phyloP scores from a whole-genome alignment of 352 stramenopile genomes.

The Globisporangium nunn region DNA sequence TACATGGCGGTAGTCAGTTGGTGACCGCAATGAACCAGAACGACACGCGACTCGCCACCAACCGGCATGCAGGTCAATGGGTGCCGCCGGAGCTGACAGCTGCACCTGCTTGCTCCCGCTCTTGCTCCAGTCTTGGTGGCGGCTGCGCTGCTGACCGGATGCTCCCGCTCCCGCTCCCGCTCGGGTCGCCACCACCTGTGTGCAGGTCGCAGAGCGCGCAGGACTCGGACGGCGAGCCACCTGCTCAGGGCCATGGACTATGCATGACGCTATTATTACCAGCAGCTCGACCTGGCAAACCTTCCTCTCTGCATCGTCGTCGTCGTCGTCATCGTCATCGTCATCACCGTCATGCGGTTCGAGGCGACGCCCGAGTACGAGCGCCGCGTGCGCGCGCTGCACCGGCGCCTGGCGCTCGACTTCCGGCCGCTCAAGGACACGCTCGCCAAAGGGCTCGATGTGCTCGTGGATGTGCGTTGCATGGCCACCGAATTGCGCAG shows the following conservation, averaged over 20 bases:
- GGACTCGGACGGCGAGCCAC: too few species aligned
- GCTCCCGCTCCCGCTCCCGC: too few species aligned
- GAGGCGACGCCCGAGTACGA: conserved; percentile 28
- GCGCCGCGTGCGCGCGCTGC: conserved; percentile 32
- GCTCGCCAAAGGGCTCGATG: conserved; percentile 34
- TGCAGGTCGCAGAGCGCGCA: too few species aligned
- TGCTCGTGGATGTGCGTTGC: conserved; percentile 35
- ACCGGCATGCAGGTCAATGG: background rate
- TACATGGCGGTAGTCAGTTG: background rate
- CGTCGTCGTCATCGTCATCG: conserved; percentile 3
- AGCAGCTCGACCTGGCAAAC: too few species aligned
- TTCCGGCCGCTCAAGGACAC: conserved; percentile 42
- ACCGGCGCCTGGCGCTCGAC: conserved; percentile 45
- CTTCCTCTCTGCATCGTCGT: too few species aligned
- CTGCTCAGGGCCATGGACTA: too few species aligned
- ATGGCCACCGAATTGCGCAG: background rate
- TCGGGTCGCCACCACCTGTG: too few species aligned
- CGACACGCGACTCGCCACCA: background rate
- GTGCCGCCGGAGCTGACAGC: too few species aligned
- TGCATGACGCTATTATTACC: too few species aligned
- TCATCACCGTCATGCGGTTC: conserved; percentile 10
- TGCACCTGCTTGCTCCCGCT: too few species aligned
- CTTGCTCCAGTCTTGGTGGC: too few species aligned
- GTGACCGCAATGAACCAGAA: background rate
- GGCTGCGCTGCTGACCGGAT: too few species aligned